Conservation (phyloP, 768 basidiomycete genomes). For the Lepiota venenata region DNA sequence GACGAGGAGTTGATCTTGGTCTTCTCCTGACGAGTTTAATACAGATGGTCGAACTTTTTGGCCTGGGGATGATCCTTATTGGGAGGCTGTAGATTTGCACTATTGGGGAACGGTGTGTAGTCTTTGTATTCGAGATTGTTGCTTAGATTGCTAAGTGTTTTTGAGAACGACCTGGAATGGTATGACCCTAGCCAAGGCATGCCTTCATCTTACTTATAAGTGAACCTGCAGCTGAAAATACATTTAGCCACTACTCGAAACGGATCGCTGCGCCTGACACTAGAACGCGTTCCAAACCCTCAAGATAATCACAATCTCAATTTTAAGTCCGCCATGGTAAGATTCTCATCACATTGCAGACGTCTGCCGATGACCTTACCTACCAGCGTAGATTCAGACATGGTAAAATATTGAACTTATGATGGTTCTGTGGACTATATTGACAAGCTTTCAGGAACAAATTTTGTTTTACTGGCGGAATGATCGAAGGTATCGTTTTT, state of each 20-base stretch:
- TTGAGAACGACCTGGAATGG: conserved; percentile 82
- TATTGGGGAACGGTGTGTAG: conserved; percentile 59
- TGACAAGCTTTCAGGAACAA: conserved; percentile 88
- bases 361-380: conserved; percentile 10
- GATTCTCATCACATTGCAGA: conserved; percentile 23
- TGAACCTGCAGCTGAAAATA: neutral
- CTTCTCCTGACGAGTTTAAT: conserved; percentile 86
- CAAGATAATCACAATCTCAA: conserved; percentile 60
- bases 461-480: conserved; percentile 91
- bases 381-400: conserved; percentile 28
- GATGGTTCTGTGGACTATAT: too few relatives aligned
- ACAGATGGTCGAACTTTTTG: conserved; percentile 61
- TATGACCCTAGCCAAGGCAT: conserved; percentile 61
- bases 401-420: neutral
- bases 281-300: conserved; percentile 59
- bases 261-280: conserved; percentile 80
- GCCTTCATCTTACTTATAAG: conserved; percentile 15
- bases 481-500: conserved; percentile 54
- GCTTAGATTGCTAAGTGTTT: conserved; percentile 24
- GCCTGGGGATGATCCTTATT: conserved; percentile 78
- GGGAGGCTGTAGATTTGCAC: conserved; percentile 87
- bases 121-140: conserved; percentile 13
- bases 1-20: conserved; percentile 51
- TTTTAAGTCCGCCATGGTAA: conserved; percentile 67
- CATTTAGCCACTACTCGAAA: conserved; percentile 68